A percentile compares a stretch with the other conserved stretches of the same genome.
Evolutionary conservation across 2,329 filamentous ascomycete species (phyloP).

Genomic region (Ampelomyces quisqualis): DNA sequence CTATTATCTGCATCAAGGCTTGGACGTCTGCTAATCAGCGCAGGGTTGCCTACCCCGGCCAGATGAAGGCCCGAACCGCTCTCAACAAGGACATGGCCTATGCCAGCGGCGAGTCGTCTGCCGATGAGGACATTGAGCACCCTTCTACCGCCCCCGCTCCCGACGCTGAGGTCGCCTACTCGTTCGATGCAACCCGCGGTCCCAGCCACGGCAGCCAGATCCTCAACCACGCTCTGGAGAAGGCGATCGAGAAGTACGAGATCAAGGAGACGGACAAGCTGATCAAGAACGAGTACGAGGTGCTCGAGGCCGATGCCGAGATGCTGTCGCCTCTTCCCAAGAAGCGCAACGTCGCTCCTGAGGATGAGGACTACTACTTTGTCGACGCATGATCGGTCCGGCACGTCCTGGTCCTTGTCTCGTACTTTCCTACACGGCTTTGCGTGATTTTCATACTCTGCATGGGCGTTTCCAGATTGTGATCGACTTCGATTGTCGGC

Average conservation of each 20-base stretch:
- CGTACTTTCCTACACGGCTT: slow-evolving; percentile 11
- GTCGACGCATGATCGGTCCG: slow-evolving; percentile 31
- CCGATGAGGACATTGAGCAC: slow-evolving; percentile 49
- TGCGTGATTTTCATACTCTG: slow-evolving; percentile 25
- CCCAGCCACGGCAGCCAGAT: slow-evolving; percentile 59
- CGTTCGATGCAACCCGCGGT: slow-evolving; percentile 54
- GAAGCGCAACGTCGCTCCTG: slow-evolving; percentile 35
- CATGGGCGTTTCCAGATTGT: slow-evolving; percentile 25
- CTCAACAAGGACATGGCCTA: slow-evolving; percentile 49
- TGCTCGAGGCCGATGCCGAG: slow-evolving; percentile 48
- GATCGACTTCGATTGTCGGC: slow-evolving; percentile 19
- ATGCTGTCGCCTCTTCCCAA: slow-evolving; percentile 36
- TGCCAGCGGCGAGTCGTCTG: slow-evolving; percentile 46
- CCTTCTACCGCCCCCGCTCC: slow-evolving; percentile 47
- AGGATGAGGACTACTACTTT: slow-evolving; percentile 48
- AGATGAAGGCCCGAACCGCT: slow-evolving; percentile 37
- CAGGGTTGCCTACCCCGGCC: slow-evolving; percentile 26
- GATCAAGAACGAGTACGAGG: slow-evolving; percentile 62
- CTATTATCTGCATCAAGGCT: too few species aligned
- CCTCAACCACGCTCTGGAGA: slow-evolving; percentile 56
- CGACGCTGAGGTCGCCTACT: slow-evolving; percentile 55
- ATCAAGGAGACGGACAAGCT: slow-evolving; percentile 62
- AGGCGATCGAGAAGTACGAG: slow-evolving; percentile 62
- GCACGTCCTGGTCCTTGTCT: slow-evolving; percentile 4
- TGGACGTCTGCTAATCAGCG: slow-evolving; percentile 12